phyloP scores from a whole-genome alignment of 106 monocot genomes.

The Phalaenopsis aphrodite region DNA sequence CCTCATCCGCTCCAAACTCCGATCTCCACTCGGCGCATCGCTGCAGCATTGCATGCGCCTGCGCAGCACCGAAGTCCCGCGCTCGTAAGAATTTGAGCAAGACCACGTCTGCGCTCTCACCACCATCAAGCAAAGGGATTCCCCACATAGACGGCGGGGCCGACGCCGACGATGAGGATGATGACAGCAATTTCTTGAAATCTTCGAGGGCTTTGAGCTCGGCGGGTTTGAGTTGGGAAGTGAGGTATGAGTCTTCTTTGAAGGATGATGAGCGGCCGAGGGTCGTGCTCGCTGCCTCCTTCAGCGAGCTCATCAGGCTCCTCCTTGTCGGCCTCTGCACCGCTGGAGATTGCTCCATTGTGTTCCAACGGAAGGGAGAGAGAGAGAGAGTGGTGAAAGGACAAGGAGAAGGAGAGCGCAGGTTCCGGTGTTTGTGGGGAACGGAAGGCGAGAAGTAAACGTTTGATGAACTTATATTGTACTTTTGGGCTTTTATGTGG shows the following conservation, averaged over 20 bases:
- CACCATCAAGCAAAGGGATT: slow-evolving; percentile 9
- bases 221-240: slow-evolving; percentile 26
- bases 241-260: slow-evolving; percentile 69
- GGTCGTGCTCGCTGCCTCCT: slow-evolving; percentile 33
- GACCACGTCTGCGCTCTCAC: slow-evolving; percentile 51
- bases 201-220: slow-evolving; percentile 43
- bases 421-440: too few species aligned
- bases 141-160: slow-evolving; percentile 33
- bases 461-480: not conserved
- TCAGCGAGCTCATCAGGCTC: slow-evolving; percentile 31
- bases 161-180: slow-evolving; percentile 13
- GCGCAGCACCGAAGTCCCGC: slow-evolving; percentile 39
- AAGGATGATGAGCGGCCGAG: slow-evolving; percentile 45
- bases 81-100: slow-evolving; percentile 62
- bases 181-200: slow-evolving; percentile 25
- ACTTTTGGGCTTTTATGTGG: too few species aligned
- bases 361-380: not conserved
- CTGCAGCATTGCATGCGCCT: slow-evolving; percentile 49
- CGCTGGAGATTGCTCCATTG: slow-evolving; percentile 2
- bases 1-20: slow-evolving; percentile 40
- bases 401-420: too few species aligned
- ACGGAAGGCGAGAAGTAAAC: too few species aligned
- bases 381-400: not conserved
- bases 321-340: slow-evolving; percentile 21
- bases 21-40: slow-evolving; percentile 36